A percentile compares a stretch with the other conserved stretches of the same genome.
These are phyloP conservation scores for Paraphoma chrysanthemicola DNA, from an alignment of 2,329 filamentous ascomycete species.

Conservation along the genomic window DNA sequence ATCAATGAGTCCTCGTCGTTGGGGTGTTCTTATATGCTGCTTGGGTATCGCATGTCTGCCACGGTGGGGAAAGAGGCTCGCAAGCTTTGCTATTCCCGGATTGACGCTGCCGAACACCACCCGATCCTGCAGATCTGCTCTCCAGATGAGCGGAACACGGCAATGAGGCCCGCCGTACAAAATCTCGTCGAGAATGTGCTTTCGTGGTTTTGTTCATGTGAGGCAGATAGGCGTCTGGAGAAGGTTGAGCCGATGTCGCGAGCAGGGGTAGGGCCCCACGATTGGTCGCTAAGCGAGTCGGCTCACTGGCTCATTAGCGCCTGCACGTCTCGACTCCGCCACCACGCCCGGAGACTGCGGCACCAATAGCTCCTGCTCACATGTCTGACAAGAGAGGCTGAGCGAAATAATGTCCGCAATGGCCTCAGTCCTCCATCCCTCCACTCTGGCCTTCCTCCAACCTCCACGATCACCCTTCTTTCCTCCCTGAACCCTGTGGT, in stretches of 20 bases:
- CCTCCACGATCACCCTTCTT: background rate
- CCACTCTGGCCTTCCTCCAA: background rate
- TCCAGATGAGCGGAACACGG: background rate
- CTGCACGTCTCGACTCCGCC: slow-evolving; percentile 28
- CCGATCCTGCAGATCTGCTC: too few relatives aligned
- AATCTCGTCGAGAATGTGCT: too few relatives aligned
- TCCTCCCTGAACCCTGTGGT: background rate
- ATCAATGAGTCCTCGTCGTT: too few relatives aligned
- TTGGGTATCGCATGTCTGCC: background rate
- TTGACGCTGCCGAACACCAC: background rate
- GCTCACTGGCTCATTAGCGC: slow-evolving; percentile 3
- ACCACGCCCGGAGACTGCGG: slow-evolving; percentile 26
- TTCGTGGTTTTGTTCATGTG: too few relatives aligned
- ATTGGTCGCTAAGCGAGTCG: slow-evolving; percentile 10
- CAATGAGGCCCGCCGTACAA: background rate
- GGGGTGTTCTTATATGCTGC: too few relatives aligned
- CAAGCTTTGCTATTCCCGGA: background rate
- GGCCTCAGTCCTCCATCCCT: slow-evolving; percentile 22
- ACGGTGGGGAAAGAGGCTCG: background rate
- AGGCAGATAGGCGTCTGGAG: too few relatives aligned
- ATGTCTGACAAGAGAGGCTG: slow-evolving; percentile 30
- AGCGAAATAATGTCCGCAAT: slow-evolving; percentile 18
- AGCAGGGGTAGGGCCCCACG: background rate
- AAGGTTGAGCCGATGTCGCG: too few relatives aligned
- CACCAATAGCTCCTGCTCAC: slow-evolving; percentile 24